Percentiles rank a stretch among this genome's conserved stretches.
These are phyloP conservation scores for Metarhizium album DNA, from an alignment of 2,329 filamentous ascomycete genomes.

Conservation along the genomic window DNA sequence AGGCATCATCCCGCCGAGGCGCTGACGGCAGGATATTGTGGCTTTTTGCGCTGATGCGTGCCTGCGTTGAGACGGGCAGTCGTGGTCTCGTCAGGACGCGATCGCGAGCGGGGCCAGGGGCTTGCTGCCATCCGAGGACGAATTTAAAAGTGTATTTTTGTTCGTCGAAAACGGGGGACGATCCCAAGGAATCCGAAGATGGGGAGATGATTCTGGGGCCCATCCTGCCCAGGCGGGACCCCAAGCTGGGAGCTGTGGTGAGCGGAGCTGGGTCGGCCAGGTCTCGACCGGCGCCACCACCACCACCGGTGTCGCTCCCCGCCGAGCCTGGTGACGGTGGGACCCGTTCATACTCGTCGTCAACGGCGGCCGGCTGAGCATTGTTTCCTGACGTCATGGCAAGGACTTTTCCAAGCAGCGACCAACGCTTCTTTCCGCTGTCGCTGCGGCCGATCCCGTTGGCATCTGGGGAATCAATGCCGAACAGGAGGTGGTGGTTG, in stretches of 20 bases:
- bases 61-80: conserved; percentile 60
- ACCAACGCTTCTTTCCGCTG: conserved; percentile 48
- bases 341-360: conserved; percentile 1
- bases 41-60: conserved; percentile 37
- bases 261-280: background rate
- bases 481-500: conserved; percentile 12
- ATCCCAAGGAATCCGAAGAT: conserved; percentile 42
- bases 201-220: conserved; percentile 15
- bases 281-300: background rate
- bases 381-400: conserved; percentile 20
- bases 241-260: conserved; percentile 3
- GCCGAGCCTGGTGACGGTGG: background rate
- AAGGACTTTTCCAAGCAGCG: conserved; percentile 53
- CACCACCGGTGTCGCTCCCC: background rate
- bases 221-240: background rate
- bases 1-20: background rate
- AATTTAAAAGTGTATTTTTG: conserved; percentile 63
- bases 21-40: conserved; percentile 5
- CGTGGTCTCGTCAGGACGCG: conserved; percentile 57
- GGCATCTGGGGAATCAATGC: conserved; percentile 16
- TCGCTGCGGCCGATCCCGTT: conserved; percentile 21
- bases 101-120: conserved; percentile 43
- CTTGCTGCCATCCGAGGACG: conserved; percentile 54
- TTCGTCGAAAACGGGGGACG: conserved; percentile 43
- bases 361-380: background rate